phyloP scores from a whole-genome alignment of 2,329 filamentous ascomycete genomes.

The Diaporthe destruens region DNA sequence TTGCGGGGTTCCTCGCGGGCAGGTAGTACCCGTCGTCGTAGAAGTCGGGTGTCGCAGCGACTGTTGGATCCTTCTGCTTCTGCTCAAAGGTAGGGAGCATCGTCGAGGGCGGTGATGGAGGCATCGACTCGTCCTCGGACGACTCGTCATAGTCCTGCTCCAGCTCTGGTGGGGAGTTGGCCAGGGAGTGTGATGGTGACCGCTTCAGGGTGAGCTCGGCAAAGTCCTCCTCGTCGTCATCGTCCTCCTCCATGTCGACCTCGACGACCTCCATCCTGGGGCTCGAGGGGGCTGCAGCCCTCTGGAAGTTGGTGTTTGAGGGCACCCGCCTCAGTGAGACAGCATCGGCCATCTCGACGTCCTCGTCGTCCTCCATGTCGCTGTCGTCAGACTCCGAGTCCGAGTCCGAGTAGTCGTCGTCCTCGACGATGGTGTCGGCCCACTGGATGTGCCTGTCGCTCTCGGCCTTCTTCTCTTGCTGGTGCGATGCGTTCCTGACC shows the following conservation, averaged over 20 bases:
- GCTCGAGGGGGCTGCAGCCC: constrained; percentile 50
- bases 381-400: constrained; percentile 62
- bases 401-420: constrained; percentile 72
- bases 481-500: constrained; percentile 75
- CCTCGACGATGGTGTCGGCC: constrained; percentile 83
- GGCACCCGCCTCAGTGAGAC: constrained; percentile 61
- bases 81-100: constrained; percentile 71
- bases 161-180: constrained; percentile 73
- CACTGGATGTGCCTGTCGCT: constrained; percentile 86
- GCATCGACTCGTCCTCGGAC: constrained; percentile 80
- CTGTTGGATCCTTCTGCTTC: constrained; percentile 63
- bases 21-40: constrained; percentile 67
- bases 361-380: constrained; percentile 66
- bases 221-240: constrained; percentile 73
- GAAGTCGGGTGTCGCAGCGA: constrained; percentile 53
- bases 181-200: constrained; percentile 69
- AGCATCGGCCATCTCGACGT: constrained; percentile 68
- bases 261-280: constrained; percentile 54
- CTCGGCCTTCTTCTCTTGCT: constrained; percentile 55
- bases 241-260: constrained; percentile 59
- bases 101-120: constrained; percentile 74
- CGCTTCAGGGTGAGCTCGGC: constrained; percentile 76
- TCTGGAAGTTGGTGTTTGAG: constrained; percentile 50
- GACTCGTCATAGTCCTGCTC: constrained; percentile 74
- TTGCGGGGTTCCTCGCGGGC: constrained; percentile 61